A percentile compares a stretch with the other conserved stretches of the same genome.
Conservation (phyloP, 2,329 filamentous ascomycete species). For the Fusarium sp. region DNA sequence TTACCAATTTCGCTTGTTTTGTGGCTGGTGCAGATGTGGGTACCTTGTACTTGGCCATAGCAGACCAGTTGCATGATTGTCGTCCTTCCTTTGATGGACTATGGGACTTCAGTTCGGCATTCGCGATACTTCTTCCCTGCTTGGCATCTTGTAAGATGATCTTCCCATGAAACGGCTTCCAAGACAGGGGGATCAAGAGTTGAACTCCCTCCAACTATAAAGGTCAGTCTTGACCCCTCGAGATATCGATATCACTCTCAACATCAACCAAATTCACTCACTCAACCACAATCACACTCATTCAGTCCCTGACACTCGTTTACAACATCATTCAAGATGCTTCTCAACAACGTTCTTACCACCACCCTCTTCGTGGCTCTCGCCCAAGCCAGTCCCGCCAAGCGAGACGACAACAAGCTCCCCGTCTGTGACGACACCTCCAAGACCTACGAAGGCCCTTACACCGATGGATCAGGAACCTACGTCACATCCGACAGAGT, state of each 20-base stretch:
- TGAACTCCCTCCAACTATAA: background rate
- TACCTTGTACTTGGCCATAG: background rate
- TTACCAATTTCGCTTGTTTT: background rate
- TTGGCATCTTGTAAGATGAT: background rate
- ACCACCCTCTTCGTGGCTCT: background rate
- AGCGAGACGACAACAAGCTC: background rate
- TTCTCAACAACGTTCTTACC: background rate
- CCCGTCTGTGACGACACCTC: background rate
- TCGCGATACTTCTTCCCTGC: background rate
- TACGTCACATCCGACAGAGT: slow-evolving; percentile 4
- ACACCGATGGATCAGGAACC: slow-evolving; percentile 4
- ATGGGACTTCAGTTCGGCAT: background rate
- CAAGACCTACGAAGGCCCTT: background rate
- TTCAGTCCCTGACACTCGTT: background rate
- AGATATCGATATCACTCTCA: background rate
- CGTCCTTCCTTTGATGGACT: background rate
- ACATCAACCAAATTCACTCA: background rate
- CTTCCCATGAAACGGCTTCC: accelerated
- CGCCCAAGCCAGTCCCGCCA: background rate
- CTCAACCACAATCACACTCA: no score
- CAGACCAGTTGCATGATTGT: background rate
- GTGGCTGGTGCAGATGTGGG: background rate
- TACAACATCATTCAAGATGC: background rate
- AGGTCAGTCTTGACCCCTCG: background rate
- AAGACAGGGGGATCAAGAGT: background rate